These are phyloP conservation scores for Larix kaempferi DNA, from an alignment of 75 land plant genomes.

Conservation along the genomic window DNA sequence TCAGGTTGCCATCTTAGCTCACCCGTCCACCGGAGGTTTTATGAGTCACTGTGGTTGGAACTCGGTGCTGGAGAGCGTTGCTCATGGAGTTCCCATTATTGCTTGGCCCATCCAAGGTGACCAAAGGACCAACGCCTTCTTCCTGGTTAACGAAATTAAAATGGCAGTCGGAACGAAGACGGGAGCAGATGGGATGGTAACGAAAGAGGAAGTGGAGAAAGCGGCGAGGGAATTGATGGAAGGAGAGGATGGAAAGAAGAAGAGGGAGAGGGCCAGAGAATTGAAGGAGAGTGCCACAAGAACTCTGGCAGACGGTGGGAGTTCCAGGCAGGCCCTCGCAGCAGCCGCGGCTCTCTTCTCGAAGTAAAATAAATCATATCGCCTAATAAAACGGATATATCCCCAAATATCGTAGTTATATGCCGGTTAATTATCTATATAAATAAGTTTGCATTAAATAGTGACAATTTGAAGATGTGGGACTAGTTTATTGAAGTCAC, in stretches of 20 bases:
- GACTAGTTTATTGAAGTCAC: no score
- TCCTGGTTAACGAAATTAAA: constrained; percentile 18
- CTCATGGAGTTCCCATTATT: constrained; percentile 29
- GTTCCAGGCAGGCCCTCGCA: not conserved
- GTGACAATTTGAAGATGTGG: no score
- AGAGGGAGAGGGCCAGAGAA: constrained; percentile 25
- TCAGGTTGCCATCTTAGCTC: constrained; percentile 28
- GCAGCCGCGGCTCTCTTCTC: not conserved
- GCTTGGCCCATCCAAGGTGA: constrained; percentile 38
- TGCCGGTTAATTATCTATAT: no score
- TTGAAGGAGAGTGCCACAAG: constrained; percentile 18
- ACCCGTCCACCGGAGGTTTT: constrained; percentile 26
- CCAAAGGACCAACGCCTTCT: constrained; percentile 23
- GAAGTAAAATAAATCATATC: no score
- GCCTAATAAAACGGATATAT: no score
- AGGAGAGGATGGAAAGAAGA: constrained; percentile 37
- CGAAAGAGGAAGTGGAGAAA: constrained; percentile 31
- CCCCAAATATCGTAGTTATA: no score
- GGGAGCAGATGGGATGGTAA: constrained; percentile 17
- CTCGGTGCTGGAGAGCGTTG: constrained; percentile 33
- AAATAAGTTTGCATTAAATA: no score
- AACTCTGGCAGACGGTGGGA: constrained; percentile 38
- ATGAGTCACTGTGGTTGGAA: constrained; percentile 40
- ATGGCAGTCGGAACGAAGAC: constrained; percentile 14
- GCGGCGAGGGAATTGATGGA: constrained; percentile 46